Base-by-base conservation (phyloP, 2,329 filamentous ascomycete genomes). In the Monilinia laxa region DNA sequence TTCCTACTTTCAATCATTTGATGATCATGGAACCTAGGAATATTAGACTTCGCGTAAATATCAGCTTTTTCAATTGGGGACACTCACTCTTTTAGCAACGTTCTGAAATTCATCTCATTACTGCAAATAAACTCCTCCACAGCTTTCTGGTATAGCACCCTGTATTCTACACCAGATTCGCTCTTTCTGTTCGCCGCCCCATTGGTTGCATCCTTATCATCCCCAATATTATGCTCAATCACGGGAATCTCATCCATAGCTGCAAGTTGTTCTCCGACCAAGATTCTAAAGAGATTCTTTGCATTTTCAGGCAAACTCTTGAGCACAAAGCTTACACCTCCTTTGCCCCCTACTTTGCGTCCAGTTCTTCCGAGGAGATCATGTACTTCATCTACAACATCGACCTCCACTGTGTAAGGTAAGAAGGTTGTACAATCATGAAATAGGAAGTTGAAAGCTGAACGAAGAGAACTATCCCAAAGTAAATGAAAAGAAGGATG, bases 51-150 rank as follows among this genome's bases (percentile, higher is more conserved):
- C 20, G 54, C 11, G 49, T 81, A 68, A 78, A 74, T 59, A 47
- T 62, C 2, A 2, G 25, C 49, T 23, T 11, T 14, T 38, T 47
- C 38, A 4, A 18, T 9, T 63, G 55, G 60, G 56, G 28, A 23
- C 47, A 79, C 87, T 70, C 79, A 95, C 85, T 99, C 95, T 80
- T 98, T 98, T 70, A 99, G 79, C 76, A 99, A 78, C 35, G 93
- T 97, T 68, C 95, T 85, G 80, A 98, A 98, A 69, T 92, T 93
- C 85, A 98, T 93, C 80, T 98, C 95, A 68, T 91, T 97, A 73
- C 91, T 95, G 77, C 94, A 97, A 60, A 99, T 95, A 77, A 99
- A 98, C 75, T 97, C 93, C 79, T 97, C 93, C 6, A 94, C 90
- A 2, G 95, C 93, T 80, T 97, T 97, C 76, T 96, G 93, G 76